Percentiles rank a stretch among this genome's conserved stretches.
phyloP scores from a whole-genome alignment of 306 rosid species.

The Quercus bicolor region DNA sequence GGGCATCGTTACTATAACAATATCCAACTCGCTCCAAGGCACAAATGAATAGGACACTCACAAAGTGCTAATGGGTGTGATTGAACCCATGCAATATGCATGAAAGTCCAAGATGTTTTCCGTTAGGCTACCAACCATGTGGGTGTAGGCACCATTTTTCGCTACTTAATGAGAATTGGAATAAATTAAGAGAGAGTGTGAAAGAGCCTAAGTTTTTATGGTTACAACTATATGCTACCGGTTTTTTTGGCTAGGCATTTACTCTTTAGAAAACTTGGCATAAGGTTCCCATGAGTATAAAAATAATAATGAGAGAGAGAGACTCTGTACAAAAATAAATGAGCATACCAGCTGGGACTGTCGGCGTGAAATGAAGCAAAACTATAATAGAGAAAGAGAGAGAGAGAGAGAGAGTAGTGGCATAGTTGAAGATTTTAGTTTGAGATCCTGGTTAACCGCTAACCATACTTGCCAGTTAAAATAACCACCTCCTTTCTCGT shows the following conservation, averaged over 20 bases:
- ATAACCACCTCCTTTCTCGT: not conserved
- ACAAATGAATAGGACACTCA: accelerated
- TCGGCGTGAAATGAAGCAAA: constrained; percentile 31
- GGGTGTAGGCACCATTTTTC: too few relatives aligned
- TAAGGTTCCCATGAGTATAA: not conserved
- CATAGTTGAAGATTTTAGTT: not conserved
- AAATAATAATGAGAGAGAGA: not conserved
- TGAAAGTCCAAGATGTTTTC: too few relatives aligned
- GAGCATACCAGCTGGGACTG: constrained; percentile 41
- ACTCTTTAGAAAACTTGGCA: too few relatives aligned
- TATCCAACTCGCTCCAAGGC: accelerated
- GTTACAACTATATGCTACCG: too few relatives aligned
- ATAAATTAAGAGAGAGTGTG: too few relatives aligned
- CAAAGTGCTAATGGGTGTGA: too few relatives aligned
- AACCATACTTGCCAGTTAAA: not conserved
- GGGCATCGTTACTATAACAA: too few relatives aligned
- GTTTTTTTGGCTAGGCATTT: too few relatives aligned
- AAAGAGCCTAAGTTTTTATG: too few relatives aligned
- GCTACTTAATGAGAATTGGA: too few relatives aligned
- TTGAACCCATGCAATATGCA: accelerated
- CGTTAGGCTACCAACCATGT: too few relatives aligned
- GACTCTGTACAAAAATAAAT: constrained; percentile 23
- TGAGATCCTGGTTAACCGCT: constrained; percentile 4
- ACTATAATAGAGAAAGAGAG: not conserved
- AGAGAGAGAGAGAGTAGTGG: not conserved